Percentiles rank a stretch among this genome's conserved stretches.
These are phyloP conservation scores for Kwoniella heveanensis DNA, from an alignment of 768 basidiomycete genomes.

Conservation along the genomic window DNA sequence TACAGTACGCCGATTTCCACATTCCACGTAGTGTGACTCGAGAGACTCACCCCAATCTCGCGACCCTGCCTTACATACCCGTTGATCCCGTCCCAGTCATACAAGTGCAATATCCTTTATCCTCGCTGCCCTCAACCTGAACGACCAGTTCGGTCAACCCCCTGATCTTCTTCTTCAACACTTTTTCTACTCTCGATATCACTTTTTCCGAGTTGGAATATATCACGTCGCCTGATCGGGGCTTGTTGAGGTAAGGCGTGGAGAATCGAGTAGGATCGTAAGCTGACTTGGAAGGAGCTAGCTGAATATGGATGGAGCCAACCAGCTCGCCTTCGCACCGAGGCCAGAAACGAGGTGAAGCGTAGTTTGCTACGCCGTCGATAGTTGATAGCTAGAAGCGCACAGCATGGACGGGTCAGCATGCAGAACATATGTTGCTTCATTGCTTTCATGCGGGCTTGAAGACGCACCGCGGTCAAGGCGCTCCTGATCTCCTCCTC, in stretches of 20 bases:
- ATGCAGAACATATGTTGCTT: neutral
- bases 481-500: constrained; percentile 58
- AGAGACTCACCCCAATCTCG: too few relatives aligned
- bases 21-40: too few relatives aligned
- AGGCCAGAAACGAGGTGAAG: constrained; percentile 88
- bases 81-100: constrained; percentile 40
- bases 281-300: constrained; percentile 67
- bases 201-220: constrained; percentile 71
- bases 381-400: constrained; percentile 55
- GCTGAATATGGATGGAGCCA: constrained; percentile 88
- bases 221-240: constrained; percentile 57
- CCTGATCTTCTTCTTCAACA: constrained; percentile 71
- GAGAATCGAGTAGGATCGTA: constrained; percentile 59
- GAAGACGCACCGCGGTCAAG: constrained; percentile 55
- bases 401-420: neutral
- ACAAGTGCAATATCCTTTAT: constrained; percentile 51
- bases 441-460: neutral
- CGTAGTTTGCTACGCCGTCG: constrained; percentile 79
- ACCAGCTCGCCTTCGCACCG: constrained; percentile 82
- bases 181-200: constrained; percentile 71
- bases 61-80: neutral
- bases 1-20: too few relatives aligned
- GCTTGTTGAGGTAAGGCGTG: constrained; percentile 54
- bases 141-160: constrained; percentile 88
- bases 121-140: constrained; percentile 67